A percentile compares a stretch with the other conserved stretches of the same genome.
These are phyloP conservation scores for Termitomyces sp. DNA, from an alignment of 768 basidiomycete species.

Conservation along the genomic window DNA sequence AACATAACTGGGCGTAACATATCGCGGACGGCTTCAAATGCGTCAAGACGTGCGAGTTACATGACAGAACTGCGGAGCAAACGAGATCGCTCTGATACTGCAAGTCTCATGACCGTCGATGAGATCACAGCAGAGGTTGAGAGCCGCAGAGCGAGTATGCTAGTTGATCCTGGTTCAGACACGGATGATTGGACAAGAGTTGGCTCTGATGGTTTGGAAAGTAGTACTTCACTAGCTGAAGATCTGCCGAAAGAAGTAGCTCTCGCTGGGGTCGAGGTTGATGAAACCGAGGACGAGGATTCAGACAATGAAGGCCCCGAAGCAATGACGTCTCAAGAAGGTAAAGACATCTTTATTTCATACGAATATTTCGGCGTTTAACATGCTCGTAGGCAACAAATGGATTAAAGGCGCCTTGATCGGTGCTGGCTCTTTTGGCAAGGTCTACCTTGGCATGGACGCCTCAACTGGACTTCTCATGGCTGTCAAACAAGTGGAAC, in stretches of 20 bases:
- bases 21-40: slow-evolving; percentile 42
- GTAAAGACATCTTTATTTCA: slow-evolving; percentile 24
- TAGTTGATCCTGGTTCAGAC: slow-evolving; percentile 35
- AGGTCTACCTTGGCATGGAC: slow-evolving; percentile 95
- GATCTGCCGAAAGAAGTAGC: slow-evolving; percentile 43
- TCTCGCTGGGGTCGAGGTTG: slow-evolving; percentile 38
- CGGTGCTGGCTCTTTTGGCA: slow-evolving; percentile 91
- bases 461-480: slow-evolving; percentile 85
- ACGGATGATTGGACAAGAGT: slow-evolving; percentile 76
- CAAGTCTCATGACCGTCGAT: slow-evolving; percentile 91
- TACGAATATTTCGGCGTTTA: background rate
- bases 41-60: slow-evolving; percentile 70
- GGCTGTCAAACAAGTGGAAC: slow-evolving; percentile 97
- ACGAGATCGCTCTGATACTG: slow-evolving; percentile 83
- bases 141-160: slow-evolving; percentile 54
- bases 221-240: slow-evolving; percentile 29
- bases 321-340: slow-evolving; percentile 46
- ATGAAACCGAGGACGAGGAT: slow-evolving; percentile 38
- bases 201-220: slow-evolving; percentile 40
- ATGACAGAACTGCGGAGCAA: slow-evolving; percentile 79
- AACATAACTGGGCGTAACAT: slow-evolving; percentile 36
- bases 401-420: slow-evolving; percentile 98
- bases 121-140: slow-evolving; percentile 97
- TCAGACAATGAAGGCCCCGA: slow-evolving; percentile 45
- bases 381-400: slow-evolving; percentile 58